phyloP scores from a whole-genome alignment of 257 asterid species.

The Gentiana dahurica region DNA sequence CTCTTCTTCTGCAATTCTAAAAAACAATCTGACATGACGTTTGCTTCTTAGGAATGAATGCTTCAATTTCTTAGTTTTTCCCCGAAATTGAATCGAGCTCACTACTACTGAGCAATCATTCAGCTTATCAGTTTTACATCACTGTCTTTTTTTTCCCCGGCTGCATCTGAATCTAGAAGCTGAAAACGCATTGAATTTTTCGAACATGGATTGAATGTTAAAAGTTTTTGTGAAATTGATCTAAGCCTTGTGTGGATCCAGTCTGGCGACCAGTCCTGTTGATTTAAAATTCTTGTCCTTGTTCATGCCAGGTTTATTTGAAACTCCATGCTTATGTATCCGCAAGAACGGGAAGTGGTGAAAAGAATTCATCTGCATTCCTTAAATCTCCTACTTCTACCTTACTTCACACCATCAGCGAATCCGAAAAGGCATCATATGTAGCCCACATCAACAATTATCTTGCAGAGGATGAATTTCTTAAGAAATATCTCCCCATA shows the following conservation, averaged over 20 bases:
- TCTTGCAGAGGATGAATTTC: conserved; percentile 68
- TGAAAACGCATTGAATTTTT: not conserved
- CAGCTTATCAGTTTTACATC: too few relatives aligned
- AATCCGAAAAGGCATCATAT: conserved; percentile 90
- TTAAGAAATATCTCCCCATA: conserved; percentile 68
- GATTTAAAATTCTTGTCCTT: too few relatives aligned
- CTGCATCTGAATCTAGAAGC: not conserved
- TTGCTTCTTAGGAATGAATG: too few relatives aligned
- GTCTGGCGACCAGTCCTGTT: not conserved
- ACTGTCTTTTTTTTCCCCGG: too few relatives aligned
- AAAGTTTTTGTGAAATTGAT: too few relatives aligned
- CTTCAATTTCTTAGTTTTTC: too few relatives aligned
- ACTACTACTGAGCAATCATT: too few relatives aligned
- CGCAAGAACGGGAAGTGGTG: conserved; percentile 62
- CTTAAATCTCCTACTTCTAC: conserved; percentile 92
- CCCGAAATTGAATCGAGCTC: too few relatives aligned
- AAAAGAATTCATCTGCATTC: conserved; percentile 82
- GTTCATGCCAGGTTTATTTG: conserved; percentile 50
- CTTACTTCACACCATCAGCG: conserved; percentile 92
- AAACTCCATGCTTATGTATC: conserved; percentile 79
- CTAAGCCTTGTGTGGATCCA: too few relatives aligned
- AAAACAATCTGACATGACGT: too few relatives aligned
- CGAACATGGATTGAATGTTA: not conserved
- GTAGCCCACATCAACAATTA: conserved; percentile 93
- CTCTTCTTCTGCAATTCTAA: not conserved